Conservation (phyloP, 345 rosid species). For the Schrenkiella parvula region DNA sequence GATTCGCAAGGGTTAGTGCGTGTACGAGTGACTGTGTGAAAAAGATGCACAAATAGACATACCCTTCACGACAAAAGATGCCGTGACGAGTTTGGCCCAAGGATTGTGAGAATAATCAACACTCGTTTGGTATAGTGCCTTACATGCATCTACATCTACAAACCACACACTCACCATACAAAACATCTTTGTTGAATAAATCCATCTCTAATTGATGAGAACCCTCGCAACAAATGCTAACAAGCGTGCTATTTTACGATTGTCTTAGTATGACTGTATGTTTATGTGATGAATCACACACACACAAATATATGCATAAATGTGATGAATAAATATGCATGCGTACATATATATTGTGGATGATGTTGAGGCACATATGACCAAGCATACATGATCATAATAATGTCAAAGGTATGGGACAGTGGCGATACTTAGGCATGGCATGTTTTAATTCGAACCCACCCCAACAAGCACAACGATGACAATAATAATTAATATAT, state of each 20-base stretch:
- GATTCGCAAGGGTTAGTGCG: constrained; percentile 26
- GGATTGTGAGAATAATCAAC: constrained; percentile 29
- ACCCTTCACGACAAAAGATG: constrained; percentile 34
- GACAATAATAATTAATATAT: neutral
- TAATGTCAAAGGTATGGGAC: constrained; percentile 19
- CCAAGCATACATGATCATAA: neutral
- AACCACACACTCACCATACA: neutral
- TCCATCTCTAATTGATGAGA: neutral
- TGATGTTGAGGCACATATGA: neutral
- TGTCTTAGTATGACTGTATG: neutral
- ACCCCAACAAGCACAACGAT: constrained; percentile 16
- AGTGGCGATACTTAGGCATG: constrained; percentile 11
- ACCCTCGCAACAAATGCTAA: neutral
- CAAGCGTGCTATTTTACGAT: neutral
- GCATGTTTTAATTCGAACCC: constrained; percentile 28
- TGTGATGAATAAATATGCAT: neutral
- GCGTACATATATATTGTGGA: neutral
- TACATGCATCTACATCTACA: constrained; percentile 8
- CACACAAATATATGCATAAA: neutral
- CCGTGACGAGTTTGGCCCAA: constrained; percentile 29
- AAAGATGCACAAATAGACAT: constrained; percentile 23
- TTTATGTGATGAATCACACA: neutral
- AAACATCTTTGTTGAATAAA: neutral
- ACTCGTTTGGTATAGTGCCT: constrained; percentile 24
- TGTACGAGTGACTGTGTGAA: constrained; percentile 20